Evolutionary conservation across 768 basidiomycete genomes (phyloP).

Genomic region (Gymnopilus junonius): DNA sequence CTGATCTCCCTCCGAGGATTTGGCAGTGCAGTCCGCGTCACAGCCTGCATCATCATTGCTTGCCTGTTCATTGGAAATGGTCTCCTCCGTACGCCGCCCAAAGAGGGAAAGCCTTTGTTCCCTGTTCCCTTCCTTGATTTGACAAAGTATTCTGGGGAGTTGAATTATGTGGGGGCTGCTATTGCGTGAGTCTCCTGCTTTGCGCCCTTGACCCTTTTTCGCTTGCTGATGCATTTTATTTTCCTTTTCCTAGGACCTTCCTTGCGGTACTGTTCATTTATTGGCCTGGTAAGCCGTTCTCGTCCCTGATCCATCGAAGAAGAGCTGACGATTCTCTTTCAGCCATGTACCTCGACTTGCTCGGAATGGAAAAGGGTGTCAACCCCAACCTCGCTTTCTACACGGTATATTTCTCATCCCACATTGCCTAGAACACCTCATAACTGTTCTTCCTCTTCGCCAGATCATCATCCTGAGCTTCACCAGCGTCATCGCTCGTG

Average conservation of each 20-base stretch:
- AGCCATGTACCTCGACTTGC: slow-evolving; percentile 60
- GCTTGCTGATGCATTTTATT: slow-evolving; percentile 14
- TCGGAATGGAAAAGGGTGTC: slow-evolving; percentile 47
- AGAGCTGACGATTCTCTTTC: background rate
- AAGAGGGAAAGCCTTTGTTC: slow-evolving; percentile 22
- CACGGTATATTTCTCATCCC: slow-evolving; percentile 37
- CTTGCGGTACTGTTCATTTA: slow-evolving; percentile 26
- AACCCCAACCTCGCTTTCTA: slow-evolving; percentile 48
- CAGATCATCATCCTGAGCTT: slow-evolving; percentile 43
- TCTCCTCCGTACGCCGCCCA: slow-evolving; percentile 28
- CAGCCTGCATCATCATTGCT: slow-evolving; percentile 30
- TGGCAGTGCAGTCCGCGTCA: slow-evolving; percentile 32
- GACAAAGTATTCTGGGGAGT: slow-evolving; percentile 35
- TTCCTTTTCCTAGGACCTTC: slow-evolving; percentile 14
- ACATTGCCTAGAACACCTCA: slow-evolving; percentile 9
- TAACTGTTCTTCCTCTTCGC: slow-evolving; percentile 13
- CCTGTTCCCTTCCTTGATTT: slow-evolving; percentile 30
- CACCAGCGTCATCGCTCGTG: slow-evolving; percentile 37
- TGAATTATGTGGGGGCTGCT: slow-evolving; percentile 31
- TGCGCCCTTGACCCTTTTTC: background rate
- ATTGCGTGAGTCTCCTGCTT: slow-evolving; percentile 27
- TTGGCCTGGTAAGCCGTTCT: slow-evolving; percentile 41
- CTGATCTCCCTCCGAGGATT: slow-evolving; percentile 31
- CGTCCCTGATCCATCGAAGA: background rate
- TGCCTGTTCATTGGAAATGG: slow-evolving; percentile 30